Base-by-base conservation (phyloP, 192 early-diverging fungal genomes). In the Blastocladiella britannica region DNA sequence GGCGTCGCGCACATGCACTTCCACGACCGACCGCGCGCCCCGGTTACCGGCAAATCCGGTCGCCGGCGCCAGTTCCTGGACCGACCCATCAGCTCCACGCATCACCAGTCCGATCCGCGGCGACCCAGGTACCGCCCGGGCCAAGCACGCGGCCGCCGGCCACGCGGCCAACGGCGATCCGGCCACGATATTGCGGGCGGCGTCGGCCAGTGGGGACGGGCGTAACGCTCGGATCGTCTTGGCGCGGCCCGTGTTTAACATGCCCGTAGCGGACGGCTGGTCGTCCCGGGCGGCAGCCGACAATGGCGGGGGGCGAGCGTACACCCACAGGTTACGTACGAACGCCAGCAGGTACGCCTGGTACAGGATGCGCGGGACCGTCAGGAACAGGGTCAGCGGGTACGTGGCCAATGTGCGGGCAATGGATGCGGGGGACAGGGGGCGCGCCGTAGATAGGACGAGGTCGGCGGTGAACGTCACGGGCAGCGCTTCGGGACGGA, bases 381-480 rank as follows among this genome's bases (percentile, higher is more conserved):
- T 71, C 53, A 73, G 56, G 29, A 73, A 71, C 2, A 58, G 54
- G 20, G 58, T 73, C 53, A 73, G 20, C 23, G 71, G 71, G 55
- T 64, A 65, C 20, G 62, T 47, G 26, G 52, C 24, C n/a, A 67
- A 25, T 18, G 70, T 53, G 18, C 27, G 26, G 47, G 52, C 2
- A n/a, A 62, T n/a, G 15, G 12, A 20, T 20, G 37, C 37, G 37
- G 37, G 1, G 15, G 37, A 20, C 15, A 47, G 12, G 0, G 37
- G 37, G 15, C 12, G 15, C 3, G 4, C 4, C 9, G 37, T 47
- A 2, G 15, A 47, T 2, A 20, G n/a, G 37, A 9, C 15, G 15
- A 47, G 15, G 15, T 47, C 37, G n/a, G 37, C 37, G 37, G 12
- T 20, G 15, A 47, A 20, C 15, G n/a, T 20, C 37, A 47, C n/a